Evolutionary conservation across 2,329 filamentous ascomycete species (phyloP), one percentile per base, ranked within the genome.

Genomic region (Fusarium nodosum): DNA sequence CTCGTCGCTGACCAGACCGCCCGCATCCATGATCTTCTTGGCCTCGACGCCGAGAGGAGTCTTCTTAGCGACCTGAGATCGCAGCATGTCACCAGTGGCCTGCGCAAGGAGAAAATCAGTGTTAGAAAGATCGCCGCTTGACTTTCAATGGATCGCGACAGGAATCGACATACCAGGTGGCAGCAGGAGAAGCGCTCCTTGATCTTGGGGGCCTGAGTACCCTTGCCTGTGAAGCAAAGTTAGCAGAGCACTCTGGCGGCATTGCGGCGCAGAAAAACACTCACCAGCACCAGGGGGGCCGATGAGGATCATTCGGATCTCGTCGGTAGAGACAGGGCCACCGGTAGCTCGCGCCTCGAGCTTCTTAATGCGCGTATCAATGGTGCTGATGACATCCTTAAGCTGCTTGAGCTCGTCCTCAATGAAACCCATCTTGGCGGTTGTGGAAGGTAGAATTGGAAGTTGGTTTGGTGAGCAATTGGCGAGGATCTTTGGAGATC

Each of bases 11-110:
- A 99, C 96, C 63, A 99, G 90, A 74, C 95, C 95, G 76, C 96
- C 96, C 80, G 95, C 92, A 79, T 99, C 96, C 96, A 99, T 99
- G 82, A 99, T 99, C 90, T 98, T 98, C 91, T 99, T 99, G 73
- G 96, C 96, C 86, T 97, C 94, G 79, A 92, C 89, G 75, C 96
- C 96, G 72, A 99, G 90, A 64, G 92, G 83, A 60, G 96, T 99
- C 90, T 98, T 97, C 85, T 97, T 97, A 72, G 95, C 92, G 79
- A 99, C 96, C 83, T 99, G 96, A 74, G 94, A 97, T 78, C 96
- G 94, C 78, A 99, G 89, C 96, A 99, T 99, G 83, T 99, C 96
- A 81, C 96, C 96, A 64, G 96, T 99, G 70, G 96, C 96, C 94
- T 97, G 66, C 41, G 71, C 62, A 61, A 59, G 62, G 56, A 39